These are phyloP conservation scores for Penicillium olsonii DNA, from an alignment of 2,329 filamentous ascomycete genomes.

Conservation along the genomic window DNA sequence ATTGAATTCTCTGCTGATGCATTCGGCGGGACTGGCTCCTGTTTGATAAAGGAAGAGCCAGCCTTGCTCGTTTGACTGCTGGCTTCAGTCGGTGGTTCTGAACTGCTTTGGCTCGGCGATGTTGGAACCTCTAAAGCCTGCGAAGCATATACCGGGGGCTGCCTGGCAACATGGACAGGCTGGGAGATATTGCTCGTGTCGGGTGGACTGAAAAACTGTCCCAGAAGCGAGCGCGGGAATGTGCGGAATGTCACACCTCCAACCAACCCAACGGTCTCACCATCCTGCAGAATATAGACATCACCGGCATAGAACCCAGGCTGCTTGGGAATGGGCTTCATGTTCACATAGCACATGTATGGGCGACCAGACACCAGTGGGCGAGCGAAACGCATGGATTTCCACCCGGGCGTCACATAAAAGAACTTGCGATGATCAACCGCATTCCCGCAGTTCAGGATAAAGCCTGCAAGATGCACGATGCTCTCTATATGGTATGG, in stretches of 20 bases:
- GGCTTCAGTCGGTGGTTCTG: background rate
- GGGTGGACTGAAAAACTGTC: constrained; percentile 17
- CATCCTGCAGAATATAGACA: constrained; percentile 40
- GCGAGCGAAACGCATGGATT: constrained; percentile 26
- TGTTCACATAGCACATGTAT: constrained; percentile 37
- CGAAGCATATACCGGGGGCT: background rate
- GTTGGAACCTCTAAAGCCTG: background rate
- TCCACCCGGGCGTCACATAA: constrained; percentile 39
- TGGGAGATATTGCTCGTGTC: background rate
- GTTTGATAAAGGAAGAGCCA: background rate
- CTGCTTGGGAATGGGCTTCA: constrained; percentile 28
- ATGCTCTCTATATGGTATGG: constrained; percentile 43
- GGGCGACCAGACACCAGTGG: constrained; percentile 25
- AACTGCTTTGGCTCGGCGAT: background rate
- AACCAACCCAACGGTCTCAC: constrained; percentile 35
- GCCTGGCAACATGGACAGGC: background rate
- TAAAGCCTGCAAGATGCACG: constrained; percentile 38
- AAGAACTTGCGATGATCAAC: constrained; percentile 31
- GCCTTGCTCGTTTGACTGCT: background rate
- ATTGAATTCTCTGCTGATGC: background rate
- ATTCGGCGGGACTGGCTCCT: background rate
- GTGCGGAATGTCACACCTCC: constrained; percentile 38
- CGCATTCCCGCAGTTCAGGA: constrained; percentile 32
- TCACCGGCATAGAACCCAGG: constrained; percentile 37
- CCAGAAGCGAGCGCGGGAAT: constrained; percentile 22